Percentiles rank a stretch among this genome's conserved stretches.
These are phyloP conservation scores for Eremochloa ophiuroides DNA, from an alignment of 176 grass and related monocot genomes.

Conservation along the genomic window DNA sequence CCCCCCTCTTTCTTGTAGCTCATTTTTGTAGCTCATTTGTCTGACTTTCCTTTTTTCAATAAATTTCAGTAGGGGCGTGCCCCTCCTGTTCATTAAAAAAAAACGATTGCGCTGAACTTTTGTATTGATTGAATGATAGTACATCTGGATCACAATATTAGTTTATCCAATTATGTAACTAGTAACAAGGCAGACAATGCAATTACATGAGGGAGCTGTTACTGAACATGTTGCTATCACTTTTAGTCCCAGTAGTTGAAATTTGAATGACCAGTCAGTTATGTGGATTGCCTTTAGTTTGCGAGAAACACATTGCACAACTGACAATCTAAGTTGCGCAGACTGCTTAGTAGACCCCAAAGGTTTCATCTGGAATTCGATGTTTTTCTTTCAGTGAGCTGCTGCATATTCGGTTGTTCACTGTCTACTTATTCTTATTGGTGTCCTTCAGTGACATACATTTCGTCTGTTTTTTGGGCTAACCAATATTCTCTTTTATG, in stretches of 20 bases:
- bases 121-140: neutral
- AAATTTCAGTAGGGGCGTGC: too few relatives aligned
- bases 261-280: neutral
- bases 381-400: neutral
- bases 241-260: neutral
- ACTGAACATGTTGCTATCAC: neutral
- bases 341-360: neutral
- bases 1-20: too few relatives aligned
- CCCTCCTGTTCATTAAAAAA: too few relatives aligned
- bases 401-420: neutral
- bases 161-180: neutral
- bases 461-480: neutral
- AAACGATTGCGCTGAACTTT: neutral
- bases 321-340: neutral
- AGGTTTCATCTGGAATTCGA: neutral
- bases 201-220: neutral
- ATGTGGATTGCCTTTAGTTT: neutral
- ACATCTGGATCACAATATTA: neutral
- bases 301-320: neutral
- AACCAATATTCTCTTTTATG: constrained; percentile 17
- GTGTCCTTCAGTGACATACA: neutral
- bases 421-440: neutral
- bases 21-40: too few relatives aligned
- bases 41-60: too few relatives aligned
- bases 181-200: neutral